Conservation (phyloP, 768 basidiomycete species). For the Ramaria sp. region DNA sequence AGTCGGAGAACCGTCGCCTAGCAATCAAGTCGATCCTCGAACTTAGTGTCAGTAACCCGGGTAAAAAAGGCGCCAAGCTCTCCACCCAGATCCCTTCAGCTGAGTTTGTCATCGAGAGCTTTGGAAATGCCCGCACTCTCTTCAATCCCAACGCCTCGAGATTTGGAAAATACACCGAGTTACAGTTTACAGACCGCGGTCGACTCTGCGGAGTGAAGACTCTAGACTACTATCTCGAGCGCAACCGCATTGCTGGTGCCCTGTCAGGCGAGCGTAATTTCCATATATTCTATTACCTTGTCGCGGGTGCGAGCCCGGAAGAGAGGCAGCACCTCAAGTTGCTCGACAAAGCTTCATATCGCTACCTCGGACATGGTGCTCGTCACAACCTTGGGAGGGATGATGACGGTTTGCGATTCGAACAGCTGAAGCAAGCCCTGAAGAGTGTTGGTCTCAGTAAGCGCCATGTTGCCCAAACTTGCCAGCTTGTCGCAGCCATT, state of each 20-base stretch:
- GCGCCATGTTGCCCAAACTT: constrained; percentile 89
- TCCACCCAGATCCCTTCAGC: constrained; percentile 79
- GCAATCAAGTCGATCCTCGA: constrained; percentile 89
- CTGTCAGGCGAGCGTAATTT: constrained; percentile 93
- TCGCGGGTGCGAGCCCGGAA: constrained; percentile 80
- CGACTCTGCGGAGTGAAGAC: constrained; percentile 85
- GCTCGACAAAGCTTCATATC: constrained; percentile 67
- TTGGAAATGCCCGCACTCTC: constrained; percentile 85
- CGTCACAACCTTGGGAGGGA: constrained; percentile 41
- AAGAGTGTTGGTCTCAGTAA: constrained; percentile 92
- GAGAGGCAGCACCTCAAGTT: constrained; percentile 85
- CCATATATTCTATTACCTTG: constrained; percentile 95
- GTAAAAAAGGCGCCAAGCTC: constrained; percentile 92
- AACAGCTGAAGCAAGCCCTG: constrained; percentile 88
- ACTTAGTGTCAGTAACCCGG: constrained; percentile 74
- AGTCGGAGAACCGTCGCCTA: constrained; percentile 84
- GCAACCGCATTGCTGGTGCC: constrained; percentile 77
- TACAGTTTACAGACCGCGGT: constrained; percentile 92
- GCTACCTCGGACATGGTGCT: constrained; percentile 69
- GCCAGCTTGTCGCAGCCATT: constrained; percentile 90
- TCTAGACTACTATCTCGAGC: constrained; percentile 92
- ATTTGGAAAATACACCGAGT: constrained; percentile 95
- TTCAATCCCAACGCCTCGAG: constrained; percentile 94
- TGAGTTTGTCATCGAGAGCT: constrained; percentile 91
- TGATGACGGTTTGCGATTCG: constrained; percentile 82